Base-by-base conservation (phyloP, 106 monocot species). In the Apostasia ramifera region DNA sequence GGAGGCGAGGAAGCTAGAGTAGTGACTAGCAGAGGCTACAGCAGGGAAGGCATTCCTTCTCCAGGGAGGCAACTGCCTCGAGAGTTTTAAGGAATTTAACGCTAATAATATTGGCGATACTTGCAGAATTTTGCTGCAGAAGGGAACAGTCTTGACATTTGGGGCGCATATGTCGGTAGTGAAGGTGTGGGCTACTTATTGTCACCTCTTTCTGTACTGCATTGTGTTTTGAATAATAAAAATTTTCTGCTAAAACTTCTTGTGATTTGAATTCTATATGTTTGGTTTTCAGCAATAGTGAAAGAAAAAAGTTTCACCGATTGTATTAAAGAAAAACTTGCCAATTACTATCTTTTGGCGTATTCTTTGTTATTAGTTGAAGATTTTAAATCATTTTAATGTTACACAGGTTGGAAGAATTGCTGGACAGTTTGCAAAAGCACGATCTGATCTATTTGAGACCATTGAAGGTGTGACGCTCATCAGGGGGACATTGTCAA, bases 1-100 rank as follows among this genome's bases (percentile, higher is more conserved):
- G 15, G 88, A 91, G 82, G 87, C 84, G 55, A 71, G 91, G 77
- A 79, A 74, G 63, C 59, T 91, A 70, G 91, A 91, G 80, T 87
- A 84, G 71, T 54, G 74, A 61, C 75, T 91, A 11, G 85, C 82
- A 12, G 82, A 87, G 53, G 91, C 91, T 0, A 88, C 91, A 11
- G 53, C 82, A 1, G 88, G 91, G 53, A 64, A 66, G 70, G 85
- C 91, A 13, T 91, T 91, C 62, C 26, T 91, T 63, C 72, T 91
- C 4, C 91, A 91, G 77, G 91, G 91, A 2, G 91, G 87, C 42
- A 87, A 91, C 44, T 91, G 91, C 66, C 87, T 84, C 50, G 91
- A 91, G 80, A 91, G 91, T 64, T 91, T 91, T 72, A 91, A 85
- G 80, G 91, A 91, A 63, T 88, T 88, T 62, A 84, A 67, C 60